A percentile compares a stretch with the other conserved stretches of the same genome.
These are phyloP conservation scores for Pleoardoris graminearum DNA, from an alignment of 2,329 filamentous ascomycete species.

Conservation along the genomic window DNA sequence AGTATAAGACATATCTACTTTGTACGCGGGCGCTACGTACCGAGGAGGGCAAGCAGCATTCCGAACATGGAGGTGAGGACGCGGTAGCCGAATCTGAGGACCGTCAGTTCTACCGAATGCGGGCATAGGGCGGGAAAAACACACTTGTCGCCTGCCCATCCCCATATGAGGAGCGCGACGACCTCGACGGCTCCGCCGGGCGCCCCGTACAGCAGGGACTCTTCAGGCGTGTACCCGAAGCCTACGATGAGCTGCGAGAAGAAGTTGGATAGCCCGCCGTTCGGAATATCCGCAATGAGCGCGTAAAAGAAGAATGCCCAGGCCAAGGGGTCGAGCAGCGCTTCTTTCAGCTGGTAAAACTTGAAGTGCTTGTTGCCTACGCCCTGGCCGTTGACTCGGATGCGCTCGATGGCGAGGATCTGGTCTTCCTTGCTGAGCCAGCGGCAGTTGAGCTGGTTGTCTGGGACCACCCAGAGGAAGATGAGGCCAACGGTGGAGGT, in stretches of 20 bases:
- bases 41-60: slow-evolving; percentile 58
- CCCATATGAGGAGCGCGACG: slow-evolving; percentile 59
- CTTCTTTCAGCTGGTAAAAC: slow-evolving; percentile 65
- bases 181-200: slow-evolving; percentile 69
- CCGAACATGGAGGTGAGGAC: slow-evolving; percentile 60
- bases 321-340: slow-evolving; percentile 60
- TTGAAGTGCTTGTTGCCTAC: slow-evolving; percentile 73
- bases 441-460: slow-evolving; percentile 63
- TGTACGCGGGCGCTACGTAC: too few relatives aligned
- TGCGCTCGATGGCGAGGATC: slow-evolving; percentile 68
- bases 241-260: slow-evolving; percentile 63
- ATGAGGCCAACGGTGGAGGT: slow-evolving; percentile 48
- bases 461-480: slow-evolving; percentile 56
- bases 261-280: slow-evolving; percentile 64
- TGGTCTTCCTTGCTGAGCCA: slow-evolving; percentile 70
- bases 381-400: slow-evolving; percentile 75
- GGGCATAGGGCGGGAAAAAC: background rate
- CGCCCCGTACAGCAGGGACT: slow-evolving; percentile 67
- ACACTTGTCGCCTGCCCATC: slow-evolving; percentile 58
- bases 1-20: too few relatives aligned
- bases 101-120: background rate
- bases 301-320: slow-evolving; percentile 65
- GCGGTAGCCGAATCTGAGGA: slow-evolving; percentile 54
- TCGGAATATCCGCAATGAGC: slow-evolving; percentile 60
- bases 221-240: slow-evolving; percentile 66